Conservation (phyloP, 306 rosid species). For the Quercus variabilis region DNA sequence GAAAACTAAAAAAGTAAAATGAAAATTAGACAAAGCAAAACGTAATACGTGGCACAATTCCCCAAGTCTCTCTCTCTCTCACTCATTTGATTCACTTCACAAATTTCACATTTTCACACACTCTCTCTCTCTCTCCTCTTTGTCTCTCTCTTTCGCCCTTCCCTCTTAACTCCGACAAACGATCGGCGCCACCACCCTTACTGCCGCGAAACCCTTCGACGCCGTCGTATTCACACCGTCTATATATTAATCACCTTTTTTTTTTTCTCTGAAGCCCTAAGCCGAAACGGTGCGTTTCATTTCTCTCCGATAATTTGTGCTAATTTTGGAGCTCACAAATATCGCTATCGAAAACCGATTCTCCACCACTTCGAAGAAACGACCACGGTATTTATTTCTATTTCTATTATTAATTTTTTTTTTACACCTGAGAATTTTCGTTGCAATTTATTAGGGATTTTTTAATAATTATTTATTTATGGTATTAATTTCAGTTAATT, state of each 20-base stretch:
- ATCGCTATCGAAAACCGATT: not conserved
- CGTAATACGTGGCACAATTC: not conserved
- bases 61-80: not conserved
- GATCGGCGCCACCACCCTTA: constrained; percentile 8
- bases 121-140: not conserved
- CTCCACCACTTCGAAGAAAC: not conserved
- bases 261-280: not conserved
- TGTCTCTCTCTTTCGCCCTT: not conserved
- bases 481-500: not conserved
- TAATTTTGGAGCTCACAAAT: not conserved
- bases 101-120: not conserved
- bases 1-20: not conserved
- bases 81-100: not conserved
- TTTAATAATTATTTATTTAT: not conserved
- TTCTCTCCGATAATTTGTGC: not conserved
- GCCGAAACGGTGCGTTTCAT: constrained; percentile 29
- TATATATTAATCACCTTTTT: not conserved
- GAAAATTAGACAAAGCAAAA: not conserved
- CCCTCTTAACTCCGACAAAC: constrained; percentile 35
- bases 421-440: not conserved
- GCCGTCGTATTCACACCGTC: constrained; percentile 30
- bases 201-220: constrained; percentile 21
- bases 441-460: not conserved
- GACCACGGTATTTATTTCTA: not conserved
- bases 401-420: not conserved